Evolutionary conservation across 495 filamentous ascomycete species (phyloP), one percentile per base, ranked within the genome.

Genomic region (Talaromyces ruber): DNA sequence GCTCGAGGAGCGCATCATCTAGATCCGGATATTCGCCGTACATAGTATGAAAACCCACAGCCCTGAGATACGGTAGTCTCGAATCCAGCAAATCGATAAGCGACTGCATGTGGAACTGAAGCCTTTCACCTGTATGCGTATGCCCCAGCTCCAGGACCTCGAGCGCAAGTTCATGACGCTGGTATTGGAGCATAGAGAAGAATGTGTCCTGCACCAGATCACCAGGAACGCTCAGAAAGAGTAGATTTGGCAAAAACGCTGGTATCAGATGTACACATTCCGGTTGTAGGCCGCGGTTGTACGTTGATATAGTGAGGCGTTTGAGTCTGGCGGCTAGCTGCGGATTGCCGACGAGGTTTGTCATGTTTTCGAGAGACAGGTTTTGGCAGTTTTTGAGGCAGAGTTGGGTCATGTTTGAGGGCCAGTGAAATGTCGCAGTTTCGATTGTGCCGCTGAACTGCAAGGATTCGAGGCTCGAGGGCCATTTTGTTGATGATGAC

Each of bases 211-310:
- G 59, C 6, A 72, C 65, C 26, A 71, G 54, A 37, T 74, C 72
- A 21, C 72, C 72, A 26, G 72, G 72, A 18, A 72, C 47, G 58
- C 68, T 70, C 55, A 74, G 70, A 57, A 64, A 70, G 25, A 54
- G 59, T 4, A 74, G 54, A 8, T 32, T 51, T 7, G 72, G 70
- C 7, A 72, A 59, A 30, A 68, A 71, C 12, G 64, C 61, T 4
- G 68, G 68, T 21, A 72, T 65, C 11, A 63, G 58, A 47, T 65
- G 66, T 25, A 74, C 67, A 6, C 65, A 71, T 43, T 71, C 67
- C 2, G 66, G 66, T 18, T 64, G 61, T 16, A 74, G 67, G 12
- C 47, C 47, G 60, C 64, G 65, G 65, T 74, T 74, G n/a, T 61
- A 55, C 24, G 63, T 59, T 16, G 67, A 68, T 51, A 74, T 69